These are phyloP conservation scores for Sugiyamaella castrensis DNA, from an alignment of 1,139 yeast genomes.

Conservation along the genomic window DNA sequence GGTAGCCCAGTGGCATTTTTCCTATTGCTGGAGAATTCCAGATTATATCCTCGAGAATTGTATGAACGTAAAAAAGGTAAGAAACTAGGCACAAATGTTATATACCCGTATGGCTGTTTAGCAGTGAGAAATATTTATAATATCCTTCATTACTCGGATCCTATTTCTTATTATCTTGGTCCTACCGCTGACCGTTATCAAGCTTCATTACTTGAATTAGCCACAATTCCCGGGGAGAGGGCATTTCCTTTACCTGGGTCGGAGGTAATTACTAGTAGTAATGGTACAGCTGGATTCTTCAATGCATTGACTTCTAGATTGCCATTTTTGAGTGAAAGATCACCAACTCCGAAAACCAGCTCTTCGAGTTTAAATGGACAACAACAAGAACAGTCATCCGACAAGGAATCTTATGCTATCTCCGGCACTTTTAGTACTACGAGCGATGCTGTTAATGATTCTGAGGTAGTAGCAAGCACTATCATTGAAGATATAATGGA, in stretches of 20 bases:
- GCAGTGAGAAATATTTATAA: constrained; percentile 42
- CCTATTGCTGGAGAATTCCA: constrained; percentile 32
- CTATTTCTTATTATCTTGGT: constrained; percentile 39
- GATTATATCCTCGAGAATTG: constrained; percentile 30
- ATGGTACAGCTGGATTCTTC: constrained; percentile 22
- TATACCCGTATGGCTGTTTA: constrained; percentile 39
- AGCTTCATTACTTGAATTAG: constrained; percentile 30
- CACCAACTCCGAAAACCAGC: constrained; percentile 1
- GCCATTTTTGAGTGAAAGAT: constrained; percentile 18
- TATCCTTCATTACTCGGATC: constrained; percentile 42
- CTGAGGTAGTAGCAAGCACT: too few species aligned
- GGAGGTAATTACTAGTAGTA: constrained; percentile 6
- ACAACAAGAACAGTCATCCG: neutral
- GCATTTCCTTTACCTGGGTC: constrained; percentile 15
- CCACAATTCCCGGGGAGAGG: constrained; percentile 31
- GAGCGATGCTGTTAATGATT: neutral
- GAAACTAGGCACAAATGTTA: neutral
- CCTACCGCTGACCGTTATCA: constrained; percentile 39
- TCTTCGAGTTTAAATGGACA: neutral
- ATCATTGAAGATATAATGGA: too few species aligned
- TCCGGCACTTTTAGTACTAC: constrained; percentile 7
- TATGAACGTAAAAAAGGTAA: constrained; percentile 15
- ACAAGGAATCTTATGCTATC: neutral
- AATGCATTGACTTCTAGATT: constrained; percentile 25
- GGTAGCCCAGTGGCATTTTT: constrained; percentile 94